Evolutionary conservation across 331 rosid genomes (phyloP).

Genomic region (Quercus lobata): DNA sequence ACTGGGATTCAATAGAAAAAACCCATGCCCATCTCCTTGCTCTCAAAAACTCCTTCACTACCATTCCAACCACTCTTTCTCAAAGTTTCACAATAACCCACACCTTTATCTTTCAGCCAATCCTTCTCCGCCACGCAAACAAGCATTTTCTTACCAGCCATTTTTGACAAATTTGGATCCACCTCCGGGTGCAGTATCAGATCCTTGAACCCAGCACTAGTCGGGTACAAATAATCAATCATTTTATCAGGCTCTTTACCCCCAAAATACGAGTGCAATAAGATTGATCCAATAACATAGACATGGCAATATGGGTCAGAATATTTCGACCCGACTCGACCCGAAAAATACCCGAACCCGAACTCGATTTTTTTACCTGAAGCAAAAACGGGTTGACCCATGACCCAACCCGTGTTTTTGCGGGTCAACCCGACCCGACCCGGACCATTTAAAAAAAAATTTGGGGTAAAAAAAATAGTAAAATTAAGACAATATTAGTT

Average conservation of each 20-base stretch:
- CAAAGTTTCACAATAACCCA: not conserved
- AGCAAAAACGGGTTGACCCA: too few species aligned
- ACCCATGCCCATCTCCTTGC: slow-evolving; percentile 23
- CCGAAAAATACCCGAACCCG: too few species aligned
- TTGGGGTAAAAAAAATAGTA: too few species aligned
- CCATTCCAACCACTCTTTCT: slow-evolving; percentile 12
- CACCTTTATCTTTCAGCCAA: not conserved
- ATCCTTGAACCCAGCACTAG: not conserved
- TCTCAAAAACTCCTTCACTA: slow-evolving; percentile 10
- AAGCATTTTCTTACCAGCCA: not conserved
- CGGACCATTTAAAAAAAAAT: too few species aligned
- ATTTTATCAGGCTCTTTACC: not conserved
- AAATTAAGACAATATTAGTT: too few species aligned
- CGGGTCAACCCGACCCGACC: too few species aligned
- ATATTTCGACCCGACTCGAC: too few species aligned
- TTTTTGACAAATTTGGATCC: not conserved
- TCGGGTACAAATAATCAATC: not conserved
- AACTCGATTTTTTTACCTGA: rapidly evolving
- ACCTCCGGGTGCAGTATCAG: slow-evolving; percentile 7
- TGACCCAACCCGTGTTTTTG: too few species aligned
- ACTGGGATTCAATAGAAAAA: slow-evolving; percentile 11
- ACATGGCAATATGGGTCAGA: too few species aligned
- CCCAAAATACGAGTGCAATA: slow-evolving; percentile 6
- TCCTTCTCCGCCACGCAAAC: slow-evolving; percentile 7
- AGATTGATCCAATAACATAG: not conserved